Evolutionary conservation across 2,329 filamentous ascomycete species (phyloP), one percentile per base, ranked within the genome.

Genomic region (Apiospora sp.): DNA sequence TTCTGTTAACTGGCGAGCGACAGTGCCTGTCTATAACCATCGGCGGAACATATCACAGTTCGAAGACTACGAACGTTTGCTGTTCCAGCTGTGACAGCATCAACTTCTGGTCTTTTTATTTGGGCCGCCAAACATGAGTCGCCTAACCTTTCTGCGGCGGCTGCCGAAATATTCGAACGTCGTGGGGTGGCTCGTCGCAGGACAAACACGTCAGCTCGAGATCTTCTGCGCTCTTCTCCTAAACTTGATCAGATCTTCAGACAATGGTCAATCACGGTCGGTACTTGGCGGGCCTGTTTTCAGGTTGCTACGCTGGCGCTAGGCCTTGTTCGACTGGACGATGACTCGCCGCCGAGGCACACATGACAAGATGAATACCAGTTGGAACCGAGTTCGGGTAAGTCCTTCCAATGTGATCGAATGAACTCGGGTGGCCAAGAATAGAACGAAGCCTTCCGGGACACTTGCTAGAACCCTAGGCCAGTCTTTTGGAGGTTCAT

Each of bases 91-190:
- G 34, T 14, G 34, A 13, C 54, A 61, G 54, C 51, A 41, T 41
- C 34, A 4, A n/a, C 19, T 41, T 61, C 19, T 64, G 34, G 12
- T 64, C 34, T 14, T 34, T 64, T 14, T 37, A 5, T 1, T 34
- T 41, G 34, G 58, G 10, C 8, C 22, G n/a, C 58, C 58, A 37
- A 64, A 64, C 58, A 64, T 64, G 58, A 64, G 34, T 64, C 58
- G 58, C n/a, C 34, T 64, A 64, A 37, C 54, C 16, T 37, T 37
- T 16, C 16, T 34, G 4, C 22, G 22, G 6, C 30, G 58, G 2
- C 58, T 37, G 8, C 34, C 34, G 22, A n/a, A n/a, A 8, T 3
- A 12, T 64, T 64, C 30, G 19, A 37, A n/a, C 19, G 54, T n/a
- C 54, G 8, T 37, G 10, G 37, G 37, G 37, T 41, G 37, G 8